A percentile compares a stretch with the other conserved stretches of the same genome.
Conservation (phyloP, 2,329 filamentous ascomycete genomes). For the Harringtonia aguacate region DNA sequence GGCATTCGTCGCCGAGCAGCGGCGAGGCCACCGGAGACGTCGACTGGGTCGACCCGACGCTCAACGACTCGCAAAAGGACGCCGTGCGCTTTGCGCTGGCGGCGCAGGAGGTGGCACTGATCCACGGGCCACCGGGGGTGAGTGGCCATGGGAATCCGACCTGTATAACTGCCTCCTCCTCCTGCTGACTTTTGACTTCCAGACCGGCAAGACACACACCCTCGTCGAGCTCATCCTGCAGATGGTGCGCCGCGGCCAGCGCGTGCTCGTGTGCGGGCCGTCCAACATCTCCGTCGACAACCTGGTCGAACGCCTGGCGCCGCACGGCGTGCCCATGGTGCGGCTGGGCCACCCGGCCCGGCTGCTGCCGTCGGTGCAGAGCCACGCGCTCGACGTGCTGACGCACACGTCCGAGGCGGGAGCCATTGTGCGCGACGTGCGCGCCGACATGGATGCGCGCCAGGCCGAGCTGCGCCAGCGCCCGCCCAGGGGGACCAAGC, state of each 20-base stretch:
- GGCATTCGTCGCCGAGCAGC: conserved; percentile 40
- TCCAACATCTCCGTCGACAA: conserved; percentile 98
- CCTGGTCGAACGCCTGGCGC: conserved; percentile 82
- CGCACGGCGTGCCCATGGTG: conserved; percentile 76
- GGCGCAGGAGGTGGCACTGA: conserved; percentile 71
- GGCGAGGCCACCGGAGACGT: conserved; percentile 35
- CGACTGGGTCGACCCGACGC: conserved; percentile 48
- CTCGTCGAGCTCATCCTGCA: conserved; percentile 94
- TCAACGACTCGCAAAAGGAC: conserved; percentile 58
- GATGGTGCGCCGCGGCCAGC: conserved; percentile 59
- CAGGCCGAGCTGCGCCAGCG: conserved; percentile 20
- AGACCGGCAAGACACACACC: conserved; percentile 94
- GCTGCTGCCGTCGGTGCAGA: conserved; percentile 75
- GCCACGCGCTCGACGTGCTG: conserved; percentile 82
- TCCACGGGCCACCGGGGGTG: conserved; percentile 85
- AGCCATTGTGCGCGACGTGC: conserved; percentile 78
- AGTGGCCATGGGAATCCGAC: too few relatives aligned
- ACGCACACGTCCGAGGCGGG: conserved; percentile 86
- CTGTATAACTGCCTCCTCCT: background rate
- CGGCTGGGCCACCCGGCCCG: conserved; percentile 88
- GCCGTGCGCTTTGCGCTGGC: conserved; percentile 74
- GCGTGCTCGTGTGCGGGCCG: conserved; percentile 87
- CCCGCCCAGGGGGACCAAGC: conserved; percentile 39
- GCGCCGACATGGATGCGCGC: conserved; percentile 74
- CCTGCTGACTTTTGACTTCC: background rate